Percentiles rank a stretch among this genome's conserved stretches.
Conservation (phyloP, 257 asterid species). For the Solanum infundibuliforme region DNA sequence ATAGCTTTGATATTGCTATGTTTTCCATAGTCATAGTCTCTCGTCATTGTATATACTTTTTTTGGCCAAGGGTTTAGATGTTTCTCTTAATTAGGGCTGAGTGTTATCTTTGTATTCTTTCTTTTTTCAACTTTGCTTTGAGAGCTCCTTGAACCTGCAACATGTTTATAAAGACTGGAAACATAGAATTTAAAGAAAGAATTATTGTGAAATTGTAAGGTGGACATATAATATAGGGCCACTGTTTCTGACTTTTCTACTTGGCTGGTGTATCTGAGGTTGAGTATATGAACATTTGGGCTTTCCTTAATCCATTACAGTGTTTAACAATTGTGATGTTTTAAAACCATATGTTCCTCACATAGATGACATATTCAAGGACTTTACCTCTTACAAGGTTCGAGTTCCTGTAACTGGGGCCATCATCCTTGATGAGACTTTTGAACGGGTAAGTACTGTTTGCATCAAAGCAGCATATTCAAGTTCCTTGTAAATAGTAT, state of each 20-base stretch:
- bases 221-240: background rate
- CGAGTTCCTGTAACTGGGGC: constrained; percentile 93
- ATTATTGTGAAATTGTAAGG: background rate
- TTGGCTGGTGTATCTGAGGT: background rate
- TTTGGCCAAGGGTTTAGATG: background rate
- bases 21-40: background rate
- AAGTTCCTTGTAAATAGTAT: background rate
- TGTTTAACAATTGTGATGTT: constrained; percentile 82
- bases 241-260: background rate
- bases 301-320: constrained; percentile 52
- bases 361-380: constrained; percentile 79
- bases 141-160: background rate
- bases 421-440: constrained; percentile 71
- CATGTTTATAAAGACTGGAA: background rate
- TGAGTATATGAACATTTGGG: background rate
- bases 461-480: background rate
- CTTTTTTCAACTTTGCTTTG: background rate
- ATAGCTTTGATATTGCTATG: background rate
- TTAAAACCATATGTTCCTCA: constrained; percentile 78
- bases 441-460: constrained; percentile 52
- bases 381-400: constrained; percentile 78
- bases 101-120: background rate
- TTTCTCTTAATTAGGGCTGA: background rate
- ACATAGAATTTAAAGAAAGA: background rate
- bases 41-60: background rate